Evolutionary conservation across 176 grass and related monocot species (phyloP).

Genomic region (Ensete glaucum): DNA sequence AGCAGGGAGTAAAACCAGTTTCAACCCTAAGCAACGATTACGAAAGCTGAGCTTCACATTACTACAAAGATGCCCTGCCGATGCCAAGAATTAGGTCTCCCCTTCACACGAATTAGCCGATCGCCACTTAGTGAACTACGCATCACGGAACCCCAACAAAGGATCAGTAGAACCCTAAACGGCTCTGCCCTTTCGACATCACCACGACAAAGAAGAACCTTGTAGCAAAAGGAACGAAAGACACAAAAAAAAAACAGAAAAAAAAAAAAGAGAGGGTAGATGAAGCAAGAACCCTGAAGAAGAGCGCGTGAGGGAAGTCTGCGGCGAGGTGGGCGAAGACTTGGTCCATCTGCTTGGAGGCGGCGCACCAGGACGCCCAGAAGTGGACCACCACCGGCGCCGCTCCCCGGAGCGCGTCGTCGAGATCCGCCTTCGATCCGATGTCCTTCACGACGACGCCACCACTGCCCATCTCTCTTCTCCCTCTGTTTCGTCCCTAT

Average conservation of each 20-base stretch:
- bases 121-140: no score
- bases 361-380: slow-evolving; percentile 93
- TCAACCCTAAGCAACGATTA: no score
- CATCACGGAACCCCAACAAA: no score
- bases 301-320: slow-evolving; percentile 67
- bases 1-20: no score
- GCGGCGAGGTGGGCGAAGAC: slow-evolving; percentile 86
- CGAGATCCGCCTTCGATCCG: slow-evolving; percentile 55
- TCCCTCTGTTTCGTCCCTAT: no score
- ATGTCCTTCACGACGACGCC: slow-evolving; percentile 49
- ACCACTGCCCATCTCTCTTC: neutral
- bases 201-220: no score
- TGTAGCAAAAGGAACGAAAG: neutral
- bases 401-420: slow-evolving; percentile 43
- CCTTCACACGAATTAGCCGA: no score
- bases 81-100: no score
- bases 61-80: no score
- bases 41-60: no score
- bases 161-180: no score
- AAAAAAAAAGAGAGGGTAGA: neutral
- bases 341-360: slow-evolving; percentile 99
- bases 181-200: no score
- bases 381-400: slow-evolving; percentile 63
- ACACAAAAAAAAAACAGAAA: neutral
- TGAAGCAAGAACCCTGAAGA: slow-evolving; percentile 39